Evolutionary conservation across 2,329 filamentous ascomycete genomes (phyloP), one percentile per base, ranked within the genome.

Genomic region (Stagonosporopsis tanaceti): DNA sequence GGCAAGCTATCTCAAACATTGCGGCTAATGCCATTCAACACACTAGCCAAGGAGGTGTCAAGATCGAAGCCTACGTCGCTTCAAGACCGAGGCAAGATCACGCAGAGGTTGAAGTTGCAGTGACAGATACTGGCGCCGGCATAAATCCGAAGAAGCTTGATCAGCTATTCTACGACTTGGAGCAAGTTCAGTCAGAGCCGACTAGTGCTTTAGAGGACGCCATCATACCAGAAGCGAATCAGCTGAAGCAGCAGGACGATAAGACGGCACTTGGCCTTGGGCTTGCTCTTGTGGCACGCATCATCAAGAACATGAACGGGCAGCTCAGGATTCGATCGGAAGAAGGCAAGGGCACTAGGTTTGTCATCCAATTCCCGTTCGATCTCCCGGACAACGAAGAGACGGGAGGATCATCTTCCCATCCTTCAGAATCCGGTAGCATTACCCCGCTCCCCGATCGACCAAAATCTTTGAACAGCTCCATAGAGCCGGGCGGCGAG

Each of bases 251-350:
- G 4, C 63, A 73, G 9, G 60, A 67, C 4, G 69, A 77, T 7
- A 79, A 79, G 50, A 77, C 79, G 9, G 87, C 87, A 0, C 77
- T 96, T 1, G 93, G 93, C 0, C 83, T 97, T 9, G 93, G 93
- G 0, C 82, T 97, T n/a, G 93, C 93, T 0, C 83, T 96, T 12
- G 93, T 96, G n/a, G 90, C 91, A 15, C 86, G 93, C 35, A 91
- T 92, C 34, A 83, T 97, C 30, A 86, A 88, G n/a, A 96, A 93
- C 69, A 95, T 96, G 91, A 89, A 94, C 57, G 93, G 93, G 0
- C 93, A 96, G 68, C 76, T 97, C 28, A 87, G 92, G 1, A 78
- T 97, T 1, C 94, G 93, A 68, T 96, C 92, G 0, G 91, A 95
- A 67, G 85, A 90, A 70, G 90, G 90, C 2, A 90, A 89, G 66